Conservation (phyloP, 495 filamentous ascomycete species). For the Extremus antarcticus region DNA sequence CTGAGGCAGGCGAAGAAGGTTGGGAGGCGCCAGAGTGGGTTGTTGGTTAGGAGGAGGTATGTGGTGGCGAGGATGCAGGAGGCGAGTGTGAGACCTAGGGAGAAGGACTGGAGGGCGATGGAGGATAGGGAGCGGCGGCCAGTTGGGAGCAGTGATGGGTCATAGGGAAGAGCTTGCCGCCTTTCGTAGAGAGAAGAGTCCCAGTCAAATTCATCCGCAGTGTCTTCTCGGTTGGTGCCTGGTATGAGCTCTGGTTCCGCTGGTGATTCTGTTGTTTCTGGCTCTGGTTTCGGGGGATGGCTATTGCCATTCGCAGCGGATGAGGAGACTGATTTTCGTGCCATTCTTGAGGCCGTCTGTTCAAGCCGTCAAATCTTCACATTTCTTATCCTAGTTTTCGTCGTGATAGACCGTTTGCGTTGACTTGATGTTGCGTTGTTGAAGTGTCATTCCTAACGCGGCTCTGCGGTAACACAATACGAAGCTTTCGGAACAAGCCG, state of each 20-base stretch:
- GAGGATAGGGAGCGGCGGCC: slow-evolving; percentile 51
- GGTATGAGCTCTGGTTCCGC: not conserved
- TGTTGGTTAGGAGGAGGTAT: slow-evolving; percentile 31
- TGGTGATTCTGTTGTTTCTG: not conserved
- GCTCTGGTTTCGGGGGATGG: not conserved
- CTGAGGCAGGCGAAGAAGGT: slow-evolving; percentile 69
- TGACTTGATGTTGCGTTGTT: not conserved
- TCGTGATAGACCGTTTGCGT: not conserved
- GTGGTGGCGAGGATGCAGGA: slow-evolving; percentile 35
- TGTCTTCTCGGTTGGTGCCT: slow-evolving; percentile 10
- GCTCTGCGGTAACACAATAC: not conserved
- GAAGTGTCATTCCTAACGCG: not conserved
- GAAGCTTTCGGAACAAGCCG: not conserved
- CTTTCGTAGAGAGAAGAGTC: not conserved
- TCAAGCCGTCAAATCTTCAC: too few species aligned
- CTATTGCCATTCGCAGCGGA: not conserved
- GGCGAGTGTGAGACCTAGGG: slow-evolving; percentile 41
- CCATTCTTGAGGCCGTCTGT: too few species aligned
- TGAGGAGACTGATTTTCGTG: not conserved
- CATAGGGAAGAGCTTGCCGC: slow-evolving; percentile 9
- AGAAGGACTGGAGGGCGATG: slow-evolving; percentile 66
- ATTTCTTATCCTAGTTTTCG: not conserved
- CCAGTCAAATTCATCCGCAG: slow-evolving; percentile 9
- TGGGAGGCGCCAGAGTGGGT: slow-evolving; percentile 66
- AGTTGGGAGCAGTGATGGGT: slow-evolving; percentile 20